Evolutionary conservation across 2,329 filamentous ascomycete genomes (phyloP).

Genomic region (Ophiostoma ulmi): DNA sequence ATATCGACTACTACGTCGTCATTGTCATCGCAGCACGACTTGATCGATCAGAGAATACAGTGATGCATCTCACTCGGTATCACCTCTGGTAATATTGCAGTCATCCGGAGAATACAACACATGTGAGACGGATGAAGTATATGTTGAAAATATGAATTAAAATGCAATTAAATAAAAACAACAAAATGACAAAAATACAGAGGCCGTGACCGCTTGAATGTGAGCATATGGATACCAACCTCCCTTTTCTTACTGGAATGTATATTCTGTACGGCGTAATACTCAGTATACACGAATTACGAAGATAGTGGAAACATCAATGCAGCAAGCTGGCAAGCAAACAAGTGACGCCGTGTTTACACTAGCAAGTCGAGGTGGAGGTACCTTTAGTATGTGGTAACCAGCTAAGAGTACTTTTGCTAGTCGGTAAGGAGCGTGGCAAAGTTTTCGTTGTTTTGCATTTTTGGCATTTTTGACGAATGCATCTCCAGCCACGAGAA

Average conservation of each 20-base stretch:
- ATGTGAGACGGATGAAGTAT: neutral
- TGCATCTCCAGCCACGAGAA: neutral
- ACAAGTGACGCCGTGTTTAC: constrained; percentile 7
- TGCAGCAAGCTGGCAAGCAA: neutral
- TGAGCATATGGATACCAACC: neutral
- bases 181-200: neutral
- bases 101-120: neutral
- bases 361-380: neutral
- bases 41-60: neutral
- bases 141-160: neutral
- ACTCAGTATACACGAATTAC: neutral
- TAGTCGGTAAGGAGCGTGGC: neutral
- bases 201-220: neutral
- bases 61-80: neutral
- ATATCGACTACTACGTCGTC: neutral
- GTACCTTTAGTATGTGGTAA: neutral
- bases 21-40: neutral
- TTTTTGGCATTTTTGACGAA: neutral
- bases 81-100: neutral
- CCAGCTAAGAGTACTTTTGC: neutral
- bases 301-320: neutral
- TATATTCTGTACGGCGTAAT: too few species aligned
- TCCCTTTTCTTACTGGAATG: neutral
- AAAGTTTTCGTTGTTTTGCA: neutral
- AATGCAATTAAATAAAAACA: neutral